Percentiles rank a stretch among this genome's conserved stretches.
phyloP scores from a whole-genome alignment of 2,329 filamentous ascomycete genomes.

The Penicillium paneum region DNA sequence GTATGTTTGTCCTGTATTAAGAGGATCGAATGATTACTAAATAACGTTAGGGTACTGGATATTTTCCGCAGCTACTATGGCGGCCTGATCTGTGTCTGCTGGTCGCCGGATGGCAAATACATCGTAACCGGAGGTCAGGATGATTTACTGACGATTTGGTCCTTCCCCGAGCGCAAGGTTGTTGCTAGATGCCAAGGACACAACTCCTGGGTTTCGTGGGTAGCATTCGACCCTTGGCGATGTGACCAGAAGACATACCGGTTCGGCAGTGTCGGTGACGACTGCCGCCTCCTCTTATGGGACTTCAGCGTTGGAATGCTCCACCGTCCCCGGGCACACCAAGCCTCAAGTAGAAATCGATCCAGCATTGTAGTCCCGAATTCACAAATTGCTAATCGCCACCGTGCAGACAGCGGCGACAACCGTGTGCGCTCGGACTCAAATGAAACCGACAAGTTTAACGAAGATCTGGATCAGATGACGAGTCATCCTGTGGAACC shows the following conservation, averaged over 20 bases:
- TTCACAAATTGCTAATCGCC: conserved; percentile 48
- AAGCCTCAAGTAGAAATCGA: conserved; percentile 39
- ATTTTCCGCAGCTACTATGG: conserved; percentile 91
- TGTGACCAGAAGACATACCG: conserved; percentile 95
- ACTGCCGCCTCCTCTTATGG: conserved; percentile 87
- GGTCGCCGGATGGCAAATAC: conserved; percentile 96
- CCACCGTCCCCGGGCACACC: conserved; percentile 72
- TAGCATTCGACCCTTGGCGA: conserved; percentile 94
- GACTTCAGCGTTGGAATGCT: conserved; percentile 98
- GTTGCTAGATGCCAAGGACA: conserved; percentile 93
- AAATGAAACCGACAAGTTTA: conserved; percentile 52
- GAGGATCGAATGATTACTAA: not conserved
- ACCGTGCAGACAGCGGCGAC: conserved; percentile 60
- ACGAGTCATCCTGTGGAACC: conserved; percentile 79
- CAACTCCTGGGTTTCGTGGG: conserved; percentile 88
- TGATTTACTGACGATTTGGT: conserved; percentile 95
- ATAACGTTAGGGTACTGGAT: conserved; percentile 65
- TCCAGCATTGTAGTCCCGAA: conserved; percentile 32
- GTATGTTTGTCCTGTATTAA: conserved; percentile 49
- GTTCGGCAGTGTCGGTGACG: conserved; percentile 93
- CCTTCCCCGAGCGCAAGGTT: conserved; percentile 73
- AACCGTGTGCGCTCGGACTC: conserved; percentile 70
- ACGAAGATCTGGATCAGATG: conserved; percentile 53
- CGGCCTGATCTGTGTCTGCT: conserved; percentile 87
- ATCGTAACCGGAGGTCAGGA: conserved; percentile 94